A percentile compares a stretch with the other conserved stretches of the same genome.
phyloP scores from a whole-genome alignment of 1,139 yeast species.

The Pichia sorboxylosa region DNA sequence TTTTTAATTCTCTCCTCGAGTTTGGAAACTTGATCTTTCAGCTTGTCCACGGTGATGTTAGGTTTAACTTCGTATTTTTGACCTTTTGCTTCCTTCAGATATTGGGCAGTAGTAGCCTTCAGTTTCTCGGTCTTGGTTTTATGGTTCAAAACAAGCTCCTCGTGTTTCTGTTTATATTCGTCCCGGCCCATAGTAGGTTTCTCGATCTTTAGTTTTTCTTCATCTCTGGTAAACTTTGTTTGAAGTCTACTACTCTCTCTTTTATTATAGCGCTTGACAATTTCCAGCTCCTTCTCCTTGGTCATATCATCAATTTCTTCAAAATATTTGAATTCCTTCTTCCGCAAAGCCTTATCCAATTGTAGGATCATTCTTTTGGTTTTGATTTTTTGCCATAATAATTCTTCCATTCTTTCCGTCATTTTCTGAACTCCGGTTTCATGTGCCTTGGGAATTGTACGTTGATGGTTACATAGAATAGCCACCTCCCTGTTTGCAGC shows the following conservation, averaged over 20 bases:
- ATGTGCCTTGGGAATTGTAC: conserved; percentile 79
- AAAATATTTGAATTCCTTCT: conserved; percentile 49
- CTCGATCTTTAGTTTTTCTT: conserved; percentile 29
- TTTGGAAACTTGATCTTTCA: conserved; percentile 60
- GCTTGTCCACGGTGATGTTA: conserved; percentile 54
- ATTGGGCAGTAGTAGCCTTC: conserved; percentile 44
- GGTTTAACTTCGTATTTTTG: conserved; percentile 50
- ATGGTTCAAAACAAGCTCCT: conserved; percentile 39
- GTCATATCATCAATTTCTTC: conserved; percentile 60
- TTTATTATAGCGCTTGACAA: conserved; percentile 42
- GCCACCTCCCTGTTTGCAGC: conserved; percentile 96
- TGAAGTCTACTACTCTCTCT: conserved; percentile 68
- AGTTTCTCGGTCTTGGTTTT: conserved; percentile 39
- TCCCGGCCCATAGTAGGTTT: conserved; percentile 42
- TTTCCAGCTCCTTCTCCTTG: conserved; percentile 48
- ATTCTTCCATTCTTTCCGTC: conserved; percentile 62
- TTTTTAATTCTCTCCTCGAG: conserved; percentile 61
- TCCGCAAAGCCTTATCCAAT: conserved; percentile 44
- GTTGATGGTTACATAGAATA: conserved; percentile 92
- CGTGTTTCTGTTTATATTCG: conserved; percentile 40
- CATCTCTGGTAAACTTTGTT: conserved; percentile 31
- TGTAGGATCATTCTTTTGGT: conserved; percentile 58
- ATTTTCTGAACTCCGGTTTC: conserved; percentile 72
- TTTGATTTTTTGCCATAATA: conserved; percentile 75
- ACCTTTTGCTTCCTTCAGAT: conserved; percentile 46